Evolutionary conservation across 176 grass and related monocot species (phyloP).

Genomic region (Oryza australiensis): DNA sequence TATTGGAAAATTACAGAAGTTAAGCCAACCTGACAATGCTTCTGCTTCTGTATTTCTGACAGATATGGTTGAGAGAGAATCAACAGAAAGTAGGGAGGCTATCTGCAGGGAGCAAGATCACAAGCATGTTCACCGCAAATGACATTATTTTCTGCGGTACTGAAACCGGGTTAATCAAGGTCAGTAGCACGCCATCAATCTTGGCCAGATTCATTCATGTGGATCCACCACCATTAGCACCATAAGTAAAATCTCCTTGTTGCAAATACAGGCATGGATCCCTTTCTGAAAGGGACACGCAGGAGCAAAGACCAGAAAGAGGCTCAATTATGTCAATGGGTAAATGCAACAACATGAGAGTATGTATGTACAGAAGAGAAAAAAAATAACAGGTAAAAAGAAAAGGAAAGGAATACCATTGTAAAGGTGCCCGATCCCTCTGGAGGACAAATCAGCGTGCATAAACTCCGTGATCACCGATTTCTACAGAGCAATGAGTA

Average conservation of each 20-base stretch:
- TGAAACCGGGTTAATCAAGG: conserved; percentile 85
- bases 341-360: conserved; percentile 48
- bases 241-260: not conserved
- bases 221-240: not conserved
- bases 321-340: conserved; percentile 51
- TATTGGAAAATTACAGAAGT: conserved; percentile 18
- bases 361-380: conserved; percentile 39
- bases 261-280: conserved; percentile 52
- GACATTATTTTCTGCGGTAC: conserved; percentile 84
- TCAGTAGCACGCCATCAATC: conserved; percentile 33
- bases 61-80: conserved; percentile 97
- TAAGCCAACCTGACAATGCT: conserved; percentile 12
- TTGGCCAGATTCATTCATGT: not conserved
- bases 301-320: not conserved
- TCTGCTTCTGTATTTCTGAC: conserved; percentile 29
- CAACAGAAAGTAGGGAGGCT: conserved; percentile 87
- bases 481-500: not conserved
- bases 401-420: not conserved
- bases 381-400: not conserved
- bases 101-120: conserved; percentile 85
- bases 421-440: not conserved
- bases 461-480: conserved; percentile 10
- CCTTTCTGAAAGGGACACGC: conserved; percentile 38
- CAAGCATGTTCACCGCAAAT: conserved; percentile 76
- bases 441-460: not conserved